Evolutionary conservation across 192 early-diverging fungal genomes (phyloP).

Genomic region (Ambispora gerdemannii): DNA sequence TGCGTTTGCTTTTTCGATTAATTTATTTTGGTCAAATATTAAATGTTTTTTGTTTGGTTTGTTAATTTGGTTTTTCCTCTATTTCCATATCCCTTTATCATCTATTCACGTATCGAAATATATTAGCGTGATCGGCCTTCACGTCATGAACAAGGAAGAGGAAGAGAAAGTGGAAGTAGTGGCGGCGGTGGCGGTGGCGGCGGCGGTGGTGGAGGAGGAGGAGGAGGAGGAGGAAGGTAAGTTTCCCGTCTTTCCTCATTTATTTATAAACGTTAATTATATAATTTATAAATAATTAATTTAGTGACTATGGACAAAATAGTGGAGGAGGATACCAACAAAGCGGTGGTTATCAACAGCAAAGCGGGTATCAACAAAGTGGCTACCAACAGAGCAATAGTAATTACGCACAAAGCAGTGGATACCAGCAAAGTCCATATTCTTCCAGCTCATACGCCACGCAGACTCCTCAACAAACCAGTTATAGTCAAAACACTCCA

Average conservation of each 20-base stretch:
- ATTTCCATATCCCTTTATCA: no score
- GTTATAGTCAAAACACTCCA: conserved; percentile 17
- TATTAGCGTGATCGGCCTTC: conserved; percentile 19
- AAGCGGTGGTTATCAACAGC: conserved; percentile 11
- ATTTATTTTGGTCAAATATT: no score
- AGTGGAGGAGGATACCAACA: conserved; percentile 30
- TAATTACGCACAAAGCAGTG: conserved; percentile 3
- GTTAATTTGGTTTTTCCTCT: no score
- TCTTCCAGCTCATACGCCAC: neutral
- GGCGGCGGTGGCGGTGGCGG: no score
- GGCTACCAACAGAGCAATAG: neutral
- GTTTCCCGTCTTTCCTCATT: neutral
- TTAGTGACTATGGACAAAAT: conserved; percentile 15
- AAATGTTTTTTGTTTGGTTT: no score
- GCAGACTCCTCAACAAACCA: conserved; percentile 12
- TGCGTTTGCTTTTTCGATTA: neutral
- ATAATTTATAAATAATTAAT: neutral
- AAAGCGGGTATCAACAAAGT: neutral
- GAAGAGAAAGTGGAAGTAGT: no score
- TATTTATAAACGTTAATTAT: no score
- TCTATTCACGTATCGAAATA: no score
- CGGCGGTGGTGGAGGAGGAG: no score
- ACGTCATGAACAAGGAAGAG: conserved; percentile 29
- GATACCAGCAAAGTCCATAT: conserved; percentile 16
- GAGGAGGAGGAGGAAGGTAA: no score